A percentile compares a stretch with the other conserved stretches of the same genome.
Evolutionary conservation across 2,329 filamentous ascomycete genomes (phyloP).

Genomic region (Ophiostoma piceae): DNA sequence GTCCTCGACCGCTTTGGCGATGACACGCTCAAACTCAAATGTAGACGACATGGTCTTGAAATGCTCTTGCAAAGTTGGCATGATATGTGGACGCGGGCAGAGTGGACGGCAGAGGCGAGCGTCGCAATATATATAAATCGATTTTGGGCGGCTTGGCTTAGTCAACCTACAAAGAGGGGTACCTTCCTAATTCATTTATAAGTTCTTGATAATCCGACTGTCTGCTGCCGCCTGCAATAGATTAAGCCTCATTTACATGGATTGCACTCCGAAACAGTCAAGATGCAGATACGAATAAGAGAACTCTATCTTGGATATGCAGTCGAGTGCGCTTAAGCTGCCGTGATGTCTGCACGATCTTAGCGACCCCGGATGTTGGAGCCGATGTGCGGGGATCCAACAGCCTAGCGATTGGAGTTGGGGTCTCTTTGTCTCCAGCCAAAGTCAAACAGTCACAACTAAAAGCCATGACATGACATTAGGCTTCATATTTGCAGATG

Average conservation of each 20-base stretch:
- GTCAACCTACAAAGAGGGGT: background rate
- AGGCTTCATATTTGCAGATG: background rate
- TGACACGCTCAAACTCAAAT: slow-evolving; percentile 24
- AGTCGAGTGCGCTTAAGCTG: background rate
- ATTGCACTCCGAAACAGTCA: background rate
- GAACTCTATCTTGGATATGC: background rate
- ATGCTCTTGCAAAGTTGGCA: background rate
- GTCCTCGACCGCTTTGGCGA: slow-evolving; percentile 27
- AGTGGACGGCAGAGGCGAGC: background rate
- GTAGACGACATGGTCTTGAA: background rate
- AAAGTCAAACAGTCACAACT: background rate
- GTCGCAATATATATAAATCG: background rate
- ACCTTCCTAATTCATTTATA: background rate
- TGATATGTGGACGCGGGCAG: background rate
- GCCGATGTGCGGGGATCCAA: slow-evolving; percentile 14
- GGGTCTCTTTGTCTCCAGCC: too few relatives aligned
- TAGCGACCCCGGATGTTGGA: slow-evolving; percentile 17
- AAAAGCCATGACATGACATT: background rate
- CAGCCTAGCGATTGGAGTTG: background rate
- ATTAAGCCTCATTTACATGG: background rate
- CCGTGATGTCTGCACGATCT: slow-evolving; percentile 8
- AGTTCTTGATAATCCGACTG: background rate
- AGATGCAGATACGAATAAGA: background rate
- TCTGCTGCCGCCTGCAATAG: background rate
- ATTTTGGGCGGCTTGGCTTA: background rate